phyloP scores from a whole-genome alignment of 371 early-diverging fungal species.

The Choanephora cucurbitarum region DNA sequence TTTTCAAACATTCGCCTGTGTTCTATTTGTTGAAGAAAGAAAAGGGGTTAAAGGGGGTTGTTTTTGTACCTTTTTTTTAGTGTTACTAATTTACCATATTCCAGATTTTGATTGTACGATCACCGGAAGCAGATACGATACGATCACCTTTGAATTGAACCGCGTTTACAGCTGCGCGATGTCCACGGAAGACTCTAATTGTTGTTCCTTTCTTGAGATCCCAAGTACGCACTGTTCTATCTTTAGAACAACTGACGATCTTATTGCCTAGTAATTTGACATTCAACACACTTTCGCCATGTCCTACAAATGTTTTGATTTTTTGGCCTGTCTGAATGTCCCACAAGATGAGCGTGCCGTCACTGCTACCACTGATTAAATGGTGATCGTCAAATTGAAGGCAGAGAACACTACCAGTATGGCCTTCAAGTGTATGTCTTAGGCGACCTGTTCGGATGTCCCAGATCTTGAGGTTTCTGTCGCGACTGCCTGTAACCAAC shows the following conservation, averaged over 20 bases:
- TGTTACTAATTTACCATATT: conserved; percentile 38
- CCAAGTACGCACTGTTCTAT: conserved; percentile 85
- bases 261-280: conserved; percentile 62
- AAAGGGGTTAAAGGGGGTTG: neutral
- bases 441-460: conserved; percentile 63
- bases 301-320: conserved; percentile 60
- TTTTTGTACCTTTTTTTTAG: neutral
- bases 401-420: conserved; percentile 82
- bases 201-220: conserved; percentile 60
- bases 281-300: conserved; percentile 72
- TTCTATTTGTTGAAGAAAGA: conserved; percentile 22
- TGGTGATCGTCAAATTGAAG: conserved; percentile 75
- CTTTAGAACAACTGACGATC: conserved; percentile 88
- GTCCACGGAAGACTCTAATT: conserved; percentile 62
- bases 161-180: conserved; percentile 81
- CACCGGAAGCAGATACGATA: conserved; percentile 83
- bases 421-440: conserved; percentile 66
- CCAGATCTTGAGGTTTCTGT: conserved; percentile 85
- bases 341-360: conserved; percentile 82
- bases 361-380: conserved; percentile 85
- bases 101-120: conserved; percentile 81
- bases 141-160: conserved; percentile 63
- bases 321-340: conserved; percentile 65
- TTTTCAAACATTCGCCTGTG: conserved; percentile 60
- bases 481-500: conserved; percentile 84